Evolutionary conservation across 345 rosid species (phyloP).

Genomic region (Lumnitzera littorea): DNA sequence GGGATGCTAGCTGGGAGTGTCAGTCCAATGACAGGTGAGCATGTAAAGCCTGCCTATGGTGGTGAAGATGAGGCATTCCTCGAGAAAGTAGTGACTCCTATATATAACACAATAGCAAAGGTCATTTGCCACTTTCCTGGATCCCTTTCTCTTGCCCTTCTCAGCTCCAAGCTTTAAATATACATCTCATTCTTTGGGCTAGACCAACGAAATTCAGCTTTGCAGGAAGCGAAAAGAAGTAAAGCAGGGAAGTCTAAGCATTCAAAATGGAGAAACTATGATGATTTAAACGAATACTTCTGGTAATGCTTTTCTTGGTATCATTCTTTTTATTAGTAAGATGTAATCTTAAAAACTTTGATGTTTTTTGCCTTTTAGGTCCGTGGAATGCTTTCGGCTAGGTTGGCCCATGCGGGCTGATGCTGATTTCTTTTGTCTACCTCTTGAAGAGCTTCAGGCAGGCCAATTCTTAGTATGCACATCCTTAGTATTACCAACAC

Average conservation of each 20-base stretch:
- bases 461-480: constrained; percentile 2
- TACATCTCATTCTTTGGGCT: background rate
- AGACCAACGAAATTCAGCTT: constrained; percentile 13
- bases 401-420: constrained; percentile 99
- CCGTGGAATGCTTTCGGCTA: constrained; percentile 87
- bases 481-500: too few species aligned
- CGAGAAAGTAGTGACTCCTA: constrained; percentile 86
- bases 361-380: constrained; percentile 38
- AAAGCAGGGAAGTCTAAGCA: constrained; percentile 87
- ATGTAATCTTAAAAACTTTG: background rate
- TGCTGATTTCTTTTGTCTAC: constrained; percentile 78
- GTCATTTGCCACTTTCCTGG: constrained; percentile 18
- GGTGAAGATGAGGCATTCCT: constrained; percentile 97
- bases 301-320: constrained; percentile 36
- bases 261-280: constrained; percentile 98
- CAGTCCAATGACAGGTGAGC: constrained; percentile 97
- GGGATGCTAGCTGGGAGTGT: constrained; percentile 98
- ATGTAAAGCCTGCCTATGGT: constrained; percentile 95
- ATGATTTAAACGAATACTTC: constrained; percentile 94
- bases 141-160: too few species aligned
- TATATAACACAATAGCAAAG: constrained; percentile 73
- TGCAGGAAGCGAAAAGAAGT: constrained; percentile 85
- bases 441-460: constrained; percentile 19
- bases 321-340: background rate
- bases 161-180: too few species aligned